Evolutionary conservation across 495 filamentous ascomycete genomes (phyloP), one percentile per base, ranked within the genome.

Genomic region (Trichoderma virens): DNA sequence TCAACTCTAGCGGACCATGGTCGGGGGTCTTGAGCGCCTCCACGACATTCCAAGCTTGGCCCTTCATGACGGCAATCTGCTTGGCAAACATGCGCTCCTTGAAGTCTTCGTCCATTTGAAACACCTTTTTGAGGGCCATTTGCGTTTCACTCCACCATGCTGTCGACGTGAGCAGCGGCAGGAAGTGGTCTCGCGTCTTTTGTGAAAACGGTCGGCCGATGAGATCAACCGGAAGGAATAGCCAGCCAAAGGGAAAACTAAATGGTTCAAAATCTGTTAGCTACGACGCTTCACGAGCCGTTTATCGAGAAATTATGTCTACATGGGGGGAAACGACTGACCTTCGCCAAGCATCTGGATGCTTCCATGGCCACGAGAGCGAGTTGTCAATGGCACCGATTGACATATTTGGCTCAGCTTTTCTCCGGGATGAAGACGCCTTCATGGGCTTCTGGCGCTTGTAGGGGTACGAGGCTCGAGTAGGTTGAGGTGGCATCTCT

Each of bases 31-130:
- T 98, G 61, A 98, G 79, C 13, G 93, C 97, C 78, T 98, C 94
- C 9, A 98, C 92, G 2, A 98, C 94, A 74, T 98, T 98, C 90
- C 93, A 98, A 9, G 95, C 94, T 70, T 98, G 94, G 5, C 94
- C 94, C 77, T 98, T 98, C 90, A 98, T 94, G 45, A 98, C 94
- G 1, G 95, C 93, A 59, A 98, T 96, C 70, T 98, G 94, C 62
- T 89, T 83, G 20, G 91, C 91, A 75, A 95, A 98, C 94, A 98
- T 98, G 74, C 89, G 87, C 76, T 98, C 94, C 70, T 98, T 90
- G 73, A 98, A 98, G 74, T 98, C 94, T 0, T 90, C 85, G 71
- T 98, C 94, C 72, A 93, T 86, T 66, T 88, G 86, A 70, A 98
- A 98, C 27, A 96, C 84, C 51, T 84, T 80, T 13, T 93, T 87